These are phyloP conservation scores for Mortierella hygrophila DNA, from an alignment of 192 early-diverging fungal genomes.

Conservation along the genomic window DNA sequence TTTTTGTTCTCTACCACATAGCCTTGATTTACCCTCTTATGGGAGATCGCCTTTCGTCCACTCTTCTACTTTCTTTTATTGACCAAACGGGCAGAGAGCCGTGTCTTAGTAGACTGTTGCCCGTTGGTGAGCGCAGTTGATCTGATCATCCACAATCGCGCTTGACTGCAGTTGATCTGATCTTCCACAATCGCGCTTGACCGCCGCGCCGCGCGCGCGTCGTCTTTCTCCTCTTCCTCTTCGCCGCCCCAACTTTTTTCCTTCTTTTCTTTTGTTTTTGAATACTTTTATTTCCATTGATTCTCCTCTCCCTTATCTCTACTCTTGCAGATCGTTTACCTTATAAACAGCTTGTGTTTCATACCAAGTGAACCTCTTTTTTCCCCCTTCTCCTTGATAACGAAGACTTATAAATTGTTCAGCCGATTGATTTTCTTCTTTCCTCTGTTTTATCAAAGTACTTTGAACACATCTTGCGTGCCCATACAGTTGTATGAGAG, in stretches of 20 bases:
- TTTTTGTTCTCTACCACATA: no score
- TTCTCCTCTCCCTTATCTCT: no score
- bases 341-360: neutral
- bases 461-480: neutral
- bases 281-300: no score
- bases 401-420: no score
- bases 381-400: neutral
- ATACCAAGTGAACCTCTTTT: no score
- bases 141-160: conserved; percentile 2
- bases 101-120: no score
- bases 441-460: neutral
- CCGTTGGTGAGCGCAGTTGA: no score
- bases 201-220: neutral
- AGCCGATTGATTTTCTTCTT: neutral
- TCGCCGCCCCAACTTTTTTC: neutral
- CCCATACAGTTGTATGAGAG: no score
- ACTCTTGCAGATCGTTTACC: no score
- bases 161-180: neutral
- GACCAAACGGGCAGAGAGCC: neutral
- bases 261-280: neutral
- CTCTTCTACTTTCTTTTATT: neutral
- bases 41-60: no score
- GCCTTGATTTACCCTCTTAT: no score
- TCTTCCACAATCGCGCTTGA: conserved; percentile 14
- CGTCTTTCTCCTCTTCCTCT: conserved; percentile 1